A percentile compares a stretch with the other conserved stretches of the same genome.
phyloP scores from a whole-genome alignment of 176 grass and related monocot genomes.

The Cenchrus fungigraminus region DNA sequence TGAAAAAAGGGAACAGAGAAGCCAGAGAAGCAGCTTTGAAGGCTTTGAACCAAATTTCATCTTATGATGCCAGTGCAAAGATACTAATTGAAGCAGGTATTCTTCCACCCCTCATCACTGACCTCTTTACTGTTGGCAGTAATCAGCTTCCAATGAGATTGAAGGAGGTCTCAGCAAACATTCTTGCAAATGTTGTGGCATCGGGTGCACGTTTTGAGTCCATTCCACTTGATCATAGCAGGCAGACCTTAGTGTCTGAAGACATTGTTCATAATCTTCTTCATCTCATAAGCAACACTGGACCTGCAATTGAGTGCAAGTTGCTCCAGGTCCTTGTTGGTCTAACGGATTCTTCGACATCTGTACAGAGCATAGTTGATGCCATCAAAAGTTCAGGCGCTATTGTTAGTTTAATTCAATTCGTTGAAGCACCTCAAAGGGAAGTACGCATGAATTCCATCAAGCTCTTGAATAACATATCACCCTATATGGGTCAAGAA shows the following conservation, averaged over 20 bases:
- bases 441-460: constrained; percentile 90
- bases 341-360: constrained; percentile 76
- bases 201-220: constrained; percentile 78
- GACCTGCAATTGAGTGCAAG: constrained; percentile 97
- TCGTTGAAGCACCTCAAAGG: constrained; percentile 95
- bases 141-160: constrained; percentile 92
- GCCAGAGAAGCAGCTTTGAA: constrained; percentile 85
- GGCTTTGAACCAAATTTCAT: constrained; percentile 95
- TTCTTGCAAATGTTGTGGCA: constrained; percentile 88
- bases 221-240: constrained; percentile 70
- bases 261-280: constrained; percentile 97
- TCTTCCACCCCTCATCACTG: constrained; percentile 84
- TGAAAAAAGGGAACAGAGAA: constrained; percentile 81
- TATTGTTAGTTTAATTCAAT: constrained; percentile 93
- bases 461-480: constrained; percentile 84
- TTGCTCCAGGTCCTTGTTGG: constrained; percentile 96
- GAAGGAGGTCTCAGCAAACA: constrained; percentile 90
- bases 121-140: constrained; percentile 85
- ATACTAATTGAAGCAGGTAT: constrained; percentile 91
- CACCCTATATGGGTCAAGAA: constrained; percentile 85
- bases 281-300: constrained; percentile 98
- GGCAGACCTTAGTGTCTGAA: constrained; percentile 85
- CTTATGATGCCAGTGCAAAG: constrained; percentile 87
- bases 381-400: constrained; percentile 96
- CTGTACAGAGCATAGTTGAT: constrained; percentile 77